Conservation (phyloP, 2,329 filamentous ascomycete genomes). For the Calonectria ilicicola region DNA sequence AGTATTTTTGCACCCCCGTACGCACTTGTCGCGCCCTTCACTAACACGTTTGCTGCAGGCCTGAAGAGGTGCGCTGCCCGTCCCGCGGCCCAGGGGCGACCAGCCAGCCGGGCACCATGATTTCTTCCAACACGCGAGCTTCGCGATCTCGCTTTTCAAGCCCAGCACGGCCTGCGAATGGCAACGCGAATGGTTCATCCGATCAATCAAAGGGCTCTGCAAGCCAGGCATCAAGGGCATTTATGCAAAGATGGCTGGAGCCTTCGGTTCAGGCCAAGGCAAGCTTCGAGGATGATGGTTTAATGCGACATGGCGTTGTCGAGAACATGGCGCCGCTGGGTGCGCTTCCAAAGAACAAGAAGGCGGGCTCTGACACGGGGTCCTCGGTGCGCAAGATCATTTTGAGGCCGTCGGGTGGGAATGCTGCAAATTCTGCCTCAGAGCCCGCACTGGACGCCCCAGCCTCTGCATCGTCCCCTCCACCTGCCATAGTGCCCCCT, state of each 20-base stretch:
- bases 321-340: constrained; percentile 88
- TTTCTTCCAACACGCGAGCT: constrained; percentile 60
- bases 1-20: constrained; percentile 35
- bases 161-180: constrained; percentile 54
- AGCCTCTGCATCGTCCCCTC: constrained; percentile 38
- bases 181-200: constrained; percentile 47
- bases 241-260: constrained; percentile 71
- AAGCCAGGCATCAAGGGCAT: constrained; percentile 55
- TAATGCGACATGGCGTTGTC: constrained; percentile 80
- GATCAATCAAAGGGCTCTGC: constrained; percentile 52
- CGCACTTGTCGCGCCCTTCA: constrained; percentile 7
- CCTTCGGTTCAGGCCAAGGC: constrained; percentile 70
- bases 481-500: constrained; percentile 35
- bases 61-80: constrained; percentile 48
- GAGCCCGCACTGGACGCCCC: constrained; percentile 35
- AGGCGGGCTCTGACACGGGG: constrained; percentile 44
- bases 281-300: constrained; percentile 83
- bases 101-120: constrained; percentile 44
- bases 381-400: constrained; percentile 58
- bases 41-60: constrained; percentile 37
- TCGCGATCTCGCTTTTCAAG: constrained; percentile 70
- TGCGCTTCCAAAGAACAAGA: constrained; percentile 72
- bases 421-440: constrained; percentile 41
- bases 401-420: constrained; percentile 53
- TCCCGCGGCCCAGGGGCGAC: constrained; percentile 38